Base-by-base conservation (phyloP, 73 alveolate species). In the Paramecium octaurelia region DNA sequence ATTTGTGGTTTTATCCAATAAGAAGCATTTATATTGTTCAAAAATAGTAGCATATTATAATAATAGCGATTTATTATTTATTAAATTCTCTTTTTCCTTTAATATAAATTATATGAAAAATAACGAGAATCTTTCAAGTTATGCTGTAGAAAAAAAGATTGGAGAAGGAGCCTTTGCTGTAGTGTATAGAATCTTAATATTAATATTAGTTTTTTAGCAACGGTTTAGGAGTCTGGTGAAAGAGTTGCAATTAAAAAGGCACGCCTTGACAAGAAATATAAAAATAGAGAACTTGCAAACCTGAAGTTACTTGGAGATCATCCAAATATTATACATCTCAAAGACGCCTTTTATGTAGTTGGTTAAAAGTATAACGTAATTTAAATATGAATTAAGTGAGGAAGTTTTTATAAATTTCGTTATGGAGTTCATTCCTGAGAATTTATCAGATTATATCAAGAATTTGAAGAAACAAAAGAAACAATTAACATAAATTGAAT, bases 401-500 rank as follows among this genome's bases (percentile, higher is more conserved):
- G 98, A 97, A 71, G 97, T 93, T 58, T 97, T 92, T 94, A 85
- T 97, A 85, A 97, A 97, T 93, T 96, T 90, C 11, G 98, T 97
- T 48, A 97, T 97, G 99, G 99, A 96, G 84, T 97, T 92, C 95
- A 94, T 97, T 35, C 98, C 99, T 48, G 98, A 95, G 70, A 92
- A 97, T 18, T 93, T 92, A 24, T 95, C 95, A 44, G 93, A 97
- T 27, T 95, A 95, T n/a, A 85, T 97, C 35, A 95, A 95, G 84
- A 95, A 96, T 58, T 91, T 95, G 85, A 94, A 77, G 57, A 93
- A 92, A 88, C 68, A 88, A 85, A 93, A 95, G 92, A 93, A 96
- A 60, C 96, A 92, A 87, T 93, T 97, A 40, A 97, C 98, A 20
- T 92, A 92, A 24, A 92, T 97, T 12, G 77, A 96, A 20, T 96